These are phyloP conservation scores for Euphorbia tirucalli DNA, from an alignment of 345 rosid genomes.

Conservation along the genomic window DNA sequence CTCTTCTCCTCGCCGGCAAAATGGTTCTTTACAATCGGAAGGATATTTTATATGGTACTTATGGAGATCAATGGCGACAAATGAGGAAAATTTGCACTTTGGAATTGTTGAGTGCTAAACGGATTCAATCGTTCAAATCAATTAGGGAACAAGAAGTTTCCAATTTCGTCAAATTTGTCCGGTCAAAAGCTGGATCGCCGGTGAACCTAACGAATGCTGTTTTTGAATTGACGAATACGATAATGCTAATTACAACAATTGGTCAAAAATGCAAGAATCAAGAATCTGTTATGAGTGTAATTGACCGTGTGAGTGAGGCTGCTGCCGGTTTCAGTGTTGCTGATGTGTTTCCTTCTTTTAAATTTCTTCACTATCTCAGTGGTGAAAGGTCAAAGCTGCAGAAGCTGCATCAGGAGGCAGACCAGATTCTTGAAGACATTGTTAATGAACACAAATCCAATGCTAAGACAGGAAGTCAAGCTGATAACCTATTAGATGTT, in stretches of 20 bases:
- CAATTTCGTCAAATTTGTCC: not conserved
- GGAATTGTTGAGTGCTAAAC: slow-evolving; percentile 1
- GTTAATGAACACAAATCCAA: slow-evolving; percentile 5
- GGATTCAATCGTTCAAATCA: not conserved
- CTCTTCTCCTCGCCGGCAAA: not conserved
- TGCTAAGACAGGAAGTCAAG: not conserved
- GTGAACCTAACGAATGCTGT: slow-evolving; percentile 21
- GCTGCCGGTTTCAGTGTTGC: slow-evolving; percentile 25
- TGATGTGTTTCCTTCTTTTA: slow-evolving; percentile 20
- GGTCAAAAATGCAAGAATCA: slow-evolving; percentile 28
- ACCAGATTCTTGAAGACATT: not conserved
- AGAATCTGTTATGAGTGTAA: slow-evolving; percentile 12
- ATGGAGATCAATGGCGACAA: slow-evolving; percentile 17
- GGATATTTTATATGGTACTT: not conserved
- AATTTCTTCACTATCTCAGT: not conserved
- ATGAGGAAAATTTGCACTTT: slow-evolving; percentile 3
- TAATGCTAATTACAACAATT: slow-evolving; percentile 25
- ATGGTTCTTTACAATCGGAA: not conserved
- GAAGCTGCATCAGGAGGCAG: not conserved
- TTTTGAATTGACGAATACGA: slow-evolving; percentile 8
- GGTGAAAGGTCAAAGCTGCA: not conserved
- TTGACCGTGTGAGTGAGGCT: not conserved
- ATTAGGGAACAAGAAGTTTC: slow-evolving; percentile 12
- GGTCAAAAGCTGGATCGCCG: slow-evolving; percentile 12
- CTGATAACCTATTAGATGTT: slow-evolving; percentile 12